phyloP scores from a whole-genome alignment of 768 basidiomycete species.

The Collybia sp. region DNA sequence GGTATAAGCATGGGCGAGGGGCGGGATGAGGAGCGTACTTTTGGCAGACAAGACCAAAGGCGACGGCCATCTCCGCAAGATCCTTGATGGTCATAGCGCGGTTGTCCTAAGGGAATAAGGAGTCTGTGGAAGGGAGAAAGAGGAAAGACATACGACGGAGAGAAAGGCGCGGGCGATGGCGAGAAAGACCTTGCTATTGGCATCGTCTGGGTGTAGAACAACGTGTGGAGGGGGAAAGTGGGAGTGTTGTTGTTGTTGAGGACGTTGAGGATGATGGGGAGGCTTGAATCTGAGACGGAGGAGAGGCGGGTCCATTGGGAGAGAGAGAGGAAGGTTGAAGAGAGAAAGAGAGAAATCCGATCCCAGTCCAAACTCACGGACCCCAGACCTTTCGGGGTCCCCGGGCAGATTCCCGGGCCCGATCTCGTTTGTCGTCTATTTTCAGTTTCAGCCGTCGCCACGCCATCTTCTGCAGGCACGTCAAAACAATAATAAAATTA shows the following conservation, averaged over 20 bases:
- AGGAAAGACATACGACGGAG: constrained; percentile 52
- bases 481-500: not conserved
- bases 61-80: constrained; percentile 66
- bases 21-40: constrained; percentile 40
- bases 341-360: constrained; percentile 20
- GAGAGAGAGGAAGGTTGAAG: constrained; percentile 15
- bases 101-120: constrained; percentile 48
- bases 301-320: no score
- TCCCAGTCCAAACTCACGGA: constrained; percentile 4
- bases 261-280: constrained; percentile 14
- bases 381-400: no score
- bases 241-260: no score
- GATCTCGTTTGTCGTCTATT: constrained; percentile 7
- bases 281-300: constrained; percentile 10
- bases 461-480: no score
- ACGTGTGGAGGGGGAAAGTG: constrained; percentile 59
- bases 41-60: constrained; percentile 66
- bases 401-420: constrained; percentile 21
- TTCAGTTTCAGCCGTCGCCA: not conserved
- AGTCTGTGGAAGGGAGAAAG: constrained; percentile 12
- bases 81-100: constrained; percentile 86
- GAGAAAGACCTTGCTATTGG: constrained; percentile 64
- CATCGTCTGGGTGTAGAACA: constrained; percentile 72
- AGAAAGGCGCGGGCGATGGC: constrained; percentile 71
- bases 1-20: constrained; percentile 1